Percentiles rank a stretch among this genome's conserved stretches.
Evolutionary conservation across 2,329 filamentous ascomycete species (phyloP).

Genomic region (Trichoderma arundinaceum): DNA sequence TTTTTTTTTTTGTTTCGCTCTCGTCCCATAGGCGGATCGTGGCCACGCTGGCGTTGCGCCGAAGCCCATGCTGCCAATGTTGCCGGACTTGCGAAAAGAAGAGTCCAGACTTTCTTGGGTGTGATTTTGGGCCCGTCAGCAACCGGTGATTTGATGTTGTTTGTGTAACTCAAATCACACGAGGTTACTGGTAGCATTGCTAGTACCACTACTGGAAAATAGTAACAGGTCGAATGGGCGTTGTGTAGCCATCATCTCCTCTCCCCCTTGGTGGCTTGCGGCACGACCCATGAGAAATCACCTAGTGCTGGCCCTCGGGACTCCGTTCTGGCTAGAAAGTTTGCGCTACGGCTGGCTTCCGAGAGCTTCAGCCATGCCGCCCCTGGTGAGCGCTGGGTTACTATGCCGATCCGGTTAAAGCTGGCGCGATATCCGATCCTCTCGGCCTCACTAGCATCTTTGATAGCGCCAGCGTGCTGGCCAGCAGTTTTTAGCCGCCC

Average conservation of each 20-base stretch:
- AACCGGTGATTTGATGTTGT: background rate
- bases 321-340: slow-evolving; percentile 3
- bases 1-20: background rate
- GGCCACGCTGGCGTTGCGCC: background rate
- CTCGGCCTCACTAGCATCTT: slow-evolving; percentile 2
- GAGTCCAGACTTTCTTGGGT: slow-evolving; percentile 23
- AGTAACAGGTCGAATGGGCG: background rate
- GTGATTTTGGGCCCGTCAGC: background rate
- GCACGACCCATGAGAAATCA: slow-evolving; percentile 12
- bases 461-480: background rate
- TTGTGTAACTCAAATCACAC: slow-evolving; percentile 1
- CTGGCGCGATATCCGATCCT: slow-evolving; percentile 16
- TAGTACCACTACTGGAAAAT: background rate
- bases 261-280: background rate
- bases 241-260: background rate
- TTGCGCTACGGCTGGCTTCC: slow-evolving; percentile 26
- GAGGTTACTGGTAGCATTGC: background rate
- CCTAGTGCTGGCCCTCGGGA: background rate
- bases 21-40: background rate
- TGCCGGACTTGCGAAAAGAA: background rate
- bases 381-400: background rate
- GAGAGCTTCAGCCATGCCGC: slow-evolving; percentile 9
- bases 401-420: slow-evolving; percentile 20
- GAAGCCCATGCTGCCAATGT: slow-evolving; percentile 4
- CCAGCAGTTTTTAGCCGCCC: slow-evolving; percentile 1